These are phyloP conservation scores for Wickerhamomyces chambardii DNA, from an alignment of 805 yeast species.

Conservation along the genomic window DNA sequence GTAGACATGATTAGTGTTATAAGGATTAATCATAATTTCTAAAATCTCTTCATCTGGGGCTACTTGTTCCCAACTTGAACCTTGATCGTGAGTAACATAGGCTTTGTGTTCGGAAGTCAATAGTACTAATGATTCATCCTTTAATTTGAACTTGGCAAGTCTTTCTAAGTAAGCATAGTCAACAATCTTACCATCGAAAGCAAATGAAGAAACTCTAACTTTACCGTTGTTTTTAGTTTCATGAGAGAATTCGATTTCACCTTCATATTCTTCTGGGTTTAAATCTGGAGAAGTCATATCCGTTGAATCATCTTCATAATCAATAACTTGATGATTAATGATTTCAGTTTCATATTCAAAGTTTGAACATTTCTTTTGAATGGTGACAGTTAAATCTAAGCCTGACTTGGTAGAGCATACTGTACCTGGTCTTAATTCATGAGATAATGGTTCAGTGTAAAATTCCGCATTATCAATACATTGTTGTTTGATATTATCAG, in stretches of 20 bases:
- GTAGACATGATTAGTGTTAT: conserved; percentile 38
- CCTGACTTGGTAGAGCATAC: conserved; percentile 27
- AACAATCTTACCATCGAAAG: conserved; percentile 42
- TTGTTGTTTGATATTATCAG: conserved; percentile 11
- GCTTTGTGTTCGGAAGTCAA: conserved; percentile 42
- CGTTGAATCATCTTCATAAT: conserved; percentile 18
- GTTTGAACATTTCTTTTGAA: conserved; percentile 12
- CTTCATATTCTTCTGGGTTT: conserved; percentile 23
- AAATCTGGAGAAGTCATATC: conserved; percentile 17
- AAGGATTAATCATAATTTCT: conserved; percentile 55
- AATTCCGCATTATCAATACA: conserved; percentile 19
- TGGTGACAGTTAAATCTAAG: conserved; percentile 7
- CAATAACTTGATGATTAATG: conserved; percentile 11
- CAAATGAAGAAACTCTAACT: conserved; percentile 24
- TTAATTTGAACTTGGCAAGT: conserved; percentile 23
- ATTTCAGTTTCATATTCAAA: conserved; percentile 4
- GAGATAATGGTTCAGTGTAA: conserved; percentile 24
- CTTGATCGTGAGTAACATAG: conserved; percentile 55
- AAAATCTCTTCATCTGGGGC: conserved; percentile 31
- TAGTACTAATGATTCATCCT: conserved; percentile 59
- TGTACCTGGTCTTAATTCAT: conserved; percentile 33
- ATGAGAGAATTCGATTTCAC: conserved; percentile 22
- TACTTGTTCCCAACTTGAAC: conserved; percentile 19
- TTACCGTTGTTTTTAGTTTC: conserved; percentile 27
- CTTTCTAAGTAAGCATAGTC: conserved; percentile 54